phyloP scores from a whole-genome alignment of 805 yeast genomes.

The Komagataella pastoris region DNA sequence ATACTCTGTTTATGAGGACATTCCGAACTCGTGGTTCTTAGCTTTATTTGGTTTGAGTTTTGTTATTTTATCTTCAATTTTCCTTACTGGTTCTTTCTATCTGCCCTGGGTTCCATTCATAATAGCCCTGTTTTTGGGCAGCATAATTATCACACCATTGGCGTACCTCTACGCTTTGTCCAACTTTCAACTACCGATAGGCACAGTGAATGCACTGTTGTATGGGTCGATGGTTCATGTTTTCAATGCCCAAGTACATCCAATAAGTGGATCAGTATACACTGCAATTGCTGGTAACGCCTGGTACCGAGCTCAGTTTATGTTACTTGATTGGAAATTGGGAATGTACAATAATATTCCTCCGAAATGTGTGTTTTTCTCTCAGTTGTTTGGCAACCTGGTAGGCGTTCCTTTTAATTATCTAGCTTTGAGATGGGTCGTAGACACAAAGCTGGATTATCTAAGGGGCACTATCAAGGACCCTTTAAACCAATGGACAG shows the following conservation, averaged over 20 bases:
- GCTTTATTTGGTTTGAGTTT: slow-evolving; percentile 23
- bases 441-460: slow-evolving; percentile 22
- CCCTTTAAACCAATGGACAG: slow-evolving; percentile 40
- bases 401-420: slow-evolving; percentile 42
- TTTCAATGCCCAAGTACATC: slow-evolving; percentile 18
- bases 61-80: slow-evolving; percentile 18
- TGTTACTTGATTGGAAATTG: slow-evolving; percentile 26
- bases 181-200: slow-evolving; percentile 38
- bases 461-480: slow-evolving; percentile 17
- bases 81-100: slow-evolving; percentile 17
- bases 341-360: slow-evolving; percentile 43
- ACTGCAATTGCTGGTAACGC: slow-evolving; percentile 42
- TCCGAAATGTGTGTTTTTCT: slow-evolving; percentile 33
- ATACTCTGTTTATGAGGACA: slow-evolving; percentile 23
- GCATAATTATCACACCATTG: slow-evolving; percentile 32
- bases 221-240: slow-evolving; percentile 32
- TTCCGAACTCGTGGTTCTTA: slow-evolving; percentile 31
- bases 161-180: slow-evolving; percentile 36
- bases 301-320: slow-evolving; percentile 35
- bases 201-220: slow-evolving; percentile 34
- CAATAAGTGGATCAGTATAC: slow-evolving; percentile 33
- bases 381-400: slow-evolving; percentile 37
- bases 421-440: slow-evolving; percentile 32
- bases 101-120: slow-evolving; percentile 25
- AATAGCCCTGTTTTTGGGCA: slow-evolving; percentile 29